A percentile compares a stretch with the other conserved stretches of the same genome.
Conservation (phyloP, 345 rosid genomes). For the Gossypium stocksii region DNA sequence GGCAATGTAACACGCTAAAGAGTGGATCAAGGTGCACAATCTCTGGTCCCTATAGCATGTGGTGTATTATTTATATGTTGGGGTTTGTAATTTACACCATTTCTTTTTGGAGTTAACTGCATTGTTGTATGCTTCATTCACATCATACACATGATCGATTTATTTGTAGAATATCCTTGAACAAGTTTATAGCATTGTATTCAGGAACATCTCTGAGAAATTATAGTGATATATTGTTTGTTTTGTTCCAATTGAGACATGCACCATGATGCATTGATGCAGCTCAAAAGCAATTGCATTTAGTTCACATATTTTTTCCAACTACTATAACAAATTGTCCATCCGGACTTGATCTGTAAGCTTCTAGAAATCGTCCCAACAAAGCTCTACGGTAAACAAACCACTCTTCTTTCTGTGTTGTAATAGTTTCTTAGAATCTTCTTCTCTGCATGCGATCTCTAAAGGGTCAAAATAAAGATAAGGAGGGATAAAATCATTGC, state of each 20-base stretch:
- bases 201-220: conserved; percentile 22
- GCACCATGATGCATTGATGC: neutral
- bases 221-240: conserved; percentile 18
- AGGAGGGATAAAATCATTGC: too few relatives aligned
- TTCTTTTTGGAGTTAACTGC: conserved; percentile 12
- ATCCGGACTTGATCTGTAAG: too few relatives aligned
- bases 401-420: neutral
- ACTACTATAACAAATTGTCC: neutral
- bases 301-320: neutral
- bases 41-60: conserved; percentile 9
- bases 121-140: conserved; percentile 12
- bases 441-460: too few relatives aligned
- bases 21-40: conserved; percentile 22
- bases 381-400: neutral
- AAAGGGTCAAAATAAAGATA: too few relatives aligned
- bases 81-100: conserved; percentile 16
- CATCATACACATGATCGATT: conserved; percentile 1
- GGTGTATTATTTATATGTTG: conserved; percentile 12
- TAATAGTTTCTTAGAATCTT: too few relatives aligned
- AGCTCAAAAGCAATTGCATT: neutral
- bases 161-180: conserved; percentile 24
- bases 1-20: conserved; percentile 6
- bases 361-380: too few relatives aligned
- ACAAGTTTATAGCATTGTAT: conserved; percentile 23
- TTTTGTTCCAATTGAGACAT: neutral